Evolutionary conservation across 345 rosid genomes (phyloP).

Genomic region (Atalantia buxifolia): DNA sequence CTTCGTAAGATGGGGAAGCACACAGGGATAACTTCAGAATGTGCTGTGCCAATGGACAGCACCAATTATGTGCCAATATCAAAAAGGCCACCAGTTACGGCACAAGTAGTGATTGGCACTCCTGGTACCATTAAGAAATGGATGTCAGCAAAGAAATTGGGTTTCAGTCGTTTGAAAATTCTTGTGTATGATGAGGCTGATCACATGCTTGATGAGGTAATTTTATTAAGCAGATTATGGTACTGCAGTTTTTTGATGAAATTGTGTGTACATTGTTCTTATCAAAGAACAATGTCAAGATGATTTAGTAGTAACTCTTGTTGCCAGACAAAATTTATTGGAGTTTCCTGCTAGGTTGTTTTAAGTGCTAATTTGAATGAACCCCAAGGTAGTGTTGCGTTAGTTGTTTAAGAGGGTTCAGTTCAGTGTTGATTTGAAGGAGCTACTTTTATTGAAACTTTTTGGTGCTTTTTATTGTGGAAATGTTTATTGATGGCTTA

Average conservation of each 20-base stretch:
- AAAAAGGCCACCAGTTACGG: slow-evolving; percentile 42
- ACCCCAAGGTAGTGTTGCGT: background rate
- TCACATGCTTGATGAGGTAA: slow-evolving; percentile 92
- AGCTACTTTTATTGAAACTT: background rate
- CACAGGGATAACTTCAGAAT: slow-evolving; percentile 70
- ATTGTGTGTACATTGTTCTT: background rate
- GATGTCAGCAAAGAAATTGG: slow-evolving; percentile 62
- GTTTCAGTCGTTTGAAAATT: slow-evolving; percentile 48
- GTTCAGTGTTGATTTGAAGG: background rate
- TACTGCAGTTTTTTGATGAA: background rate
- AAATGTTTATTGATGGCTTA: too few relatives aligned
- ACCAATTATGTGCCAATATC: slow-evolving; percentile 30
- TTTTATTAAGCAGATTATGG: slow-evolving; percentile 5
- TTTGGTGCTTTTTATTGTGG: too few relatives aligned
- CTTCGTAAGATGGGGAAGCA: slow-evolving; percentile 90
- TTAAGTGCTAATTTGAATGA: background rate
- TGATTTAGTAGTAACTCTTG: background rate
- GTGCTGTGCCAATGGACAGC: slow-evolving; percentile 68
- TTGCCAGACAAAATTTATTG: background rate
- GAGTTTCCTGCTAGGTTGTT: background rate
- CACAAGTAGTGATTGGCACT: slow-evolving; percentile 92
- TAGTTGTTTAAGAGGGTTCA: background rate
- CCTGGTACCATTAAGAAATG: slow-evolving; percentile 90
- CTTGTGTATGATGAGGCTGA: slow-evolving; percentile 99
- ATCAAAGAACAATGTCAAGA: background rate